phyloP scores from a whole-genome alignment of 805 yeast genomes.

The Kazachstania bromeliacearum region DNA sequence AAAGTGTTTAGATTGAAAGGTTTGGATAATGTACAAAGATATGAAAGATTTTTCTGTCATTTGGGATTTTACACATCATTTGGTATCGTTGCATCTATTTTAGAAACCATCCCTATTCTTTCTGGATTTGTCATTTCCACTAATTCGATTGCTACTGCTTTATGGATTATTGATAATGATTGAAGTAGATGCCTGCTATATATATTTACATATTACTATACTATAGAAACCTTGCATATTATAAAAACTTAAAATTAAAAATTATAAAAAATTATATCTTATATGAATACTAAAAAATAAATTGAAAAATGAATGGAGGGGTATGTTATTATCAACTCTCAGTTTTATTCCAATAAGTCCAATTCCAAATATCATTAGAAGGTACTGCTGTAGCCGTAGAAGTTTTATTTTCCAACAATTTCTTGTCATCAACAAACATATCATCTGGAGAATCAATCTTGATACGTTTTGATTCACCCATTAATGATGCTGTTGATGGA shows the following conservation, averaged over 20 bases:
- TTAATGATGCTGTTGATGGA: constrained; percentile 18
- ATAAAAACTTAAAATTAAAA: too few relatives aligned
- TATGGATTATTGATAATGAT: constrained; percentile 16
- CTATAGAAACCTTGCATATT: neutral
- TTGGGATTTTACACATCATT: constrained; percentile 25
- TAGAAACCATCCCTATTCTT: constrained; percentile 24
- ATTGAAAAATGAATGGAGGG: too few relatives aligned
- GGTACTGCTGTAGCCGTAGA: neutral
- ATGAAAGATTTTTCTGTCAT: constrained; percentile 16
- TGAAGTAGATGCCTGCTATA: neutral
- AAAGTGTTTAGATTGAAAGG: constrained; percentile 17
- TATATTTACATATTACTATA: neutral
- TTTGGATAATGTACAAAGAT: constrained; percentile 13
- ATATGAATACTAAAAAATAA: neutral
- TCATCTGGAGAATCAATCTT: constrained; percentile 30
- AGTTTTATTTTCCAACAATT: constrained; percentile 5
- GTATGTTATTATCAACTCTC: neutral
- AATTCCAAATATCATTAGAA: constrained; percentile 22
- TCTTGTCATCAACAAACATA: constrained; percentile 15
- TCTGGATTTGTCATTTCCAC: constrained; percentile 20
- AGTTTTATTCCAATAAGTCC: constrained; percentile 23
- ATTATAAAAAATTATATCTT: neutral
- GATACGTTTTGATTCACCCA: constrained; percentile 28
- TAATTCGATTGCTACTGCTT: constrained; percentile 19
- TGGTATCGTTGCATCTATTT: constrained; percentile 22